Conservation (phyloP, 495 filamentous ascomycete genomes). For the Annulohypoxylon bovei region DNA sequence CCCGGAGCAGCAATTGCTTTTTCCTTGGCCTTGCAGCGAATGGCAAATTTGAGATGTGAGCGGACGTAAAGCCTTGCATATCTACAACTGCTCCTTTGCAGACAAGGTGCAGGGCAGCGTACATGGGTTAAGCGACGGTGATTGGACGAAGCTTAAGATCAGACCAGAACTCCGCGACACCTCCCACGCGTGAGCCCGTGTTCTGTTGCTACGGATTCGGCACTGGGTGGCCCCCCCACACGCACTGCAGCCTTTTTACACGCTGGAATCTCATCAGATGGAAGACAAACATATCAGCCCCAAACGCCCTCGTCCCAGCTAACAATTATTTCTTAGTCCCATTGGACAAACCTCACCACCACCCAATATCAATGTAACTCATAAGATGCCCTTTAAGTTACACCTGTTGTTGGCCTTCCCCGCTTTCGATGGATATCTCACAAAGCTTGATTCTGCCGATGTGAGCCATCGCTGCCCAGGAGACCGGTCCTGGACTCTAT, state of each 20-base stretch:
- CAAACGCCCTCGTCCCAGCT: constrained; percentile 38
- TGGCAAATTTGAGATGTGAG: constrained; percentile 36
- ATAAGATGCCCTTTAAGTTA: constrained; percentile 42
- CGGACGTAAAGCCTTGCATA: constrained; percentile 35
- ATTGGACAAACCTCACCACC: constrained; percentile 33
- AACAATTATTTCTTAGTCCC: constrained; percentile 12
- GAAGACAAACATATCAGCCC: constrained; percentile 32
- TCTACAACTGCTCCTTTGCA: constrained; percentile 28
- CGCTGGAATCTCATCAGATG: constrained; percentile 21
- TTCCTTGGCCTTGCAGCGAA: constrained; percentile 19
- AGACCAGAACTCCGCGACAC: constrained; percentile 25
- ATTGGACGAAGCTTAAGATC: constrained; percentile 26
- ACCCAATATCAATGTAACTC: constrained; percentile 30
- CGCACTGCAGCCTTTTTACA: constrained; percentile 29
- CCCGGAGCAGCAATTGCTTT: constrained; percentile 40
- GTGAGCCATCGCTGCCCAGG: constrained; percentile 38
- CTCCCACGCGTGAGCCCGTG: constrained; percentile 25
- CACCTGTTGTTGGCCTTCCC: constrained; percentile 28
- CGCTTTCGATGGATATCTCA: constrained; percentile 38
- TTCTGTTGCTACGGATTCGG: constrained; percentile 15
- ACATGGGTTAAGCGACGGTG: constrained; percentile 7
- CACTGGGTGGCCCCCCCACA: constrained; percentile 33
- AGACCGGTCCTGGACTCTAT: constrained; percentile 27
- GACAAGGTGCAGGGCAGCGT: constrained; percentile 28
- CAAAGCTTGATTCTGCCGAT: constrained; percentile 44